phyloP scores from a whole-genome alignment of 148 eudicot genomes.

The Rhododendron simsii region DNA sequence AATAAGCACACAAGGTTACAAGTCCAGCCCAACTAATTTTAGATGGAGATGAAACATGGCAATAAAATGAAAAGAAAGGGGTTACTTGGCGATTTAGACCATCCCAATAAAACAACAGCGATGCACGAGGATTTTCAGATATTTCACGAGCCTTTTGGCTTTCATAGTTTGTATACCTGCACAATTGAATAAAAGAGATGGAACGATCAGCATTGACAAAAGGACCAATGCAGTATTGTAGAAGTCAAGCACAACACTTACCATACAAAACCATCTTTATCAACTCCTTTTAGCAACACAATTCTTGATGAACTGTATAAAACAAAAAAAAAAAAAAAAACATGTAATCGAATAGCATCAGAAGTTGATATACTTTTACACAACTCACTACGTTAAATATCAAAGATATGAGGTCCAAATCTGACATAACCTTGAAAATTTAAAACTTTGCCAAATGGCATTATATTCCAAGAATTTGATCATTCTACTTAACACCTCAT shows the following conservation, averaged over 20 bases:
- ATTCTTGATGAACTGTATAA: conserved; percentile 84
- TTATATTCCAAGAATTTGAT: not conserved
- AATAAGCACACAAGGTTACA: not conserved
- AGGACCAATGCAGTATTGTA: not conserved
- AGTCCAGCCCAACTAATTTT: not conserved
- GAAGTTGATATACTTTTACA: not conserved
- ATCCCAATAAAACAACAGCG: conserved; percentile 88
- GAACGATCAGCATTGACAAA: not conserved
- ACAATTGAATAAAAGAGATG: not conserved
- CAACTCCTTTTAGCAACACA: conserved; percentile 91
- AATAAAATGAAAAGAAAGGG: not conserved
- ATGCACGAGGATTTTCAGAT: conserved; percentile 85
- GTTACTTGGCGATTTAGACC: conserved; percentile 80
- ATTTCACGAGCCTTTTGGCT: conserved; percentile 72
- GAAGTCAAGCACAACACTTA: conserved; percentile 25
- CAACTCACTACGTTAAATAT: not conserved
- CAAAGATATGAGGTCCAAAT: not conserved
- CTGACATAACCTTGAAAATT: not conserved
- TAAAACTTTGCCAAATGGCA: not conserved
- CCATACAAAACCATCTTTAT: conserved; percentile 93
- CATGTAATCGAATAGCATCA: not conserved
- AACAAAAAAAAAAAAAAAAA: not conserved
- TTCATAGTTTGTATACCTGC: conserved; percentile 92
- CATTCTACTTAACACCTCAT: not conserved
- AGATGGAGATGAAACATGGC: not conserved